phyloP scores from a whole-genome alignment of 139 green algal species.

The Nannochloris sp. region DNA sequence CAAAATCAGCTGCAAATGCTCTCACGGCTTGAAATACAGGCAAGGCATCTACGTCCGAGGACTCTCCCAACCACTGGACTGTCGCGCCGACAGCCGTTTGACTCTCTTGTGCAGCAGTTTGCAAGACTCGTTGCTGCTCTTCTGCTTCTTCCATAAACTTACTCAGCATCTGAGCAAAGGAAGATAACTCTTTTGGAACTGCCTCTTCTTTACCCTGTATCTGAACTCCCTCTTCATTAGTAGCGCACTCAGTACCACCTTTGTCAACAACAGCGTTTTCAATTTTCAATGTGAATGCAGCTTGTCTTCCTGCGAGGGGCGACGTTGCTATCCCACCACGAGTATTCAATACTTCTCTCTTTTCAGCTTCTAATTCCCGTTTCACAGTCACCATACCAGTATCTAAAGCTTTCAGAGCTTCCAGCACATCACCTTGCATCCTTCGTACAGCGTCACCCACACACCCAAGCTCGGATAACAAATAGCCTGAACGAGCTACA shows the following conservation, averaged over 20 bases:
- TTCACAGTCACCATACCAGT: constrained; percentile 8
- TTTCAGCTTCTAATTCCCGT: constrained; percentile 11
- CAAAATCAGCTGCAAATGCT: constrained; percentile 14
- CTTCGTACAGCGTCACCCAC: constrained; percentile 12
- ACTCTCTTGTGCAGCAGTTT: neutral
- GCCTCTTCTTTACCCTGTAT: neutral
- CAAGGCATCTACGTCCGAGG: neutral
- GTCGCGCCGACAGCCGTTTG: neutral
- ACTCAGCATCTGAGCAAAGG: constrained; percentile 13
- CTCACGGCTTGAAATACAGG: constrained; percentile 16
- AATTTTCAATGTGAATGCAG: constrained; percentile 9
- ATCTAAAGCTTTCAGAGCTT: constrained; percentile 25
- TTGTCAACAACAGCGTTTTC: constrained; percentile 3
- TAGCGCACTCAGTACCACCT: neutral
- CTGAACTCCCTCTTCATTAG: neutral
- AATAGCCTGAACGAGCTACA: constrained; percentile 17
- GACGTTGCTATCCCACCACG: neutral
- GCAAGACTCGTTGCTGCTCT: neutral
- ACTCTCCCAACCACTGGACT: constrained; percentile 22
- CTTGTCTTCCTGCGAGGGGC: neutral
- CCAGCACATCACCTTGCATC: constrained; percentile 26
- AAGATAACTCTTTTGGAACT: neutral
- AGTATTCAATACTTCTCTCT: neutral
- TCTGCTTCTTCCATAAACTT: constrained; percentile 7
- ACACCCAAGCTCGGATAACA: neutral